Evolutionary conservation across 2,329 filamentous ascomycete genomes (phyloP).

Genomic region (Cytospora leucostoma): DNA sequence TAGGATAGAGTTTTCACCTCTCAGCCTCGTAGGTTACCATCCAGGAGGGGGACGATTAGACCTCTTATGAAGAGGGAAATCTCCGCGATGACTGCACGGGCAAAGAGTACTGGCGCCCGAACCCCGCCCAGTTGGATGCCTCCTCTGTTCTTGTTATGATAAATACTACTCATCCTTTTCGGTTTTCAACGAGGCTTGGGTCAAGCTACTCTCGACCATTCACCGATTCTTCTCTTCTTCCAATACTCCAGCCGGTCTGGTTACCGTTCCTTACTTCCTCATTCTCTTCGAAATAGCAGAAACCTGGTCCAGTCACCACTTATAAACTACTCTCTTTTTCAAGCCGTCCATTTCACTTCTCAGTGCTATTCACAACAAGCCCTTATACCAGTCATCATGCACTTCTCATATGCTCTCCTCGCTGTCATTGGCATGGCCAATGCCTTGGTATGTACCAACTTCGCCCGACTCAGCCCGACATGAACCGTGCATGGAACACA

Average conservation of each 20-base stretch:
- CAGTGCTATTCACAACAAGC: constrained; percentile 5
- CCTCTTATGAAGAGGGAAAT: not conserved
- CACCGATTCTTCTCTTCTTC: not conserved
- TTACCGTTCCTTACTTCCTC: not conserved
- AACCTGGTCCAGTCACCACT: no score
- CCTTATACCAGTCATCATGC: constrained; percentile 16
- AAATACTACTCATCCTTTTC: not conserved
- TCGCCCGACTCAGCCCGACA: no score
- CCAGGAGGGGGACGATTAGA: not conserved
- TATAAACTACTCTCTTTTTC: no score
- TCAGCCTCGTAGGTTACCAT: not conserved
- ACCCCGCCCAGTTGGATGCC: not conserved
- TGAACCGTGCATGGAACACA: no score
- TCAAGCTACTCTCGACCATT: not conserved
- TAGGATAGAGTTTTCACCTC: not conserved
- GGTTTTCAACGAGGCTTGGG: not conserved
- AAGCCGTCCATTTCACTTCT: not conserved
- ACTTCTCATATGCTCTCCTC: constrained; percentile 20
- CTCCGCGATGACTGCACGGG: not conserved
- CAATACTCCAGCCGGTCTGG: constrained; percentile 4
- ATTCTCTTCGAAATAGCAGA: not conserved
- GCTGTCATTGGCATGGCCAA: constrained; percentile 19
- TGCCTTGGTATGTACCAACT: constrained; percentile 13
- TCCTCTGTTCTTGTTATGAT: not conserved
- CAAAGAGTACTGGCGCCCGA: not conserved